phyloP scores from a whole-genome alignment of 768 basidiomycete genomes.

The Naganishia randhawae region DNA sequence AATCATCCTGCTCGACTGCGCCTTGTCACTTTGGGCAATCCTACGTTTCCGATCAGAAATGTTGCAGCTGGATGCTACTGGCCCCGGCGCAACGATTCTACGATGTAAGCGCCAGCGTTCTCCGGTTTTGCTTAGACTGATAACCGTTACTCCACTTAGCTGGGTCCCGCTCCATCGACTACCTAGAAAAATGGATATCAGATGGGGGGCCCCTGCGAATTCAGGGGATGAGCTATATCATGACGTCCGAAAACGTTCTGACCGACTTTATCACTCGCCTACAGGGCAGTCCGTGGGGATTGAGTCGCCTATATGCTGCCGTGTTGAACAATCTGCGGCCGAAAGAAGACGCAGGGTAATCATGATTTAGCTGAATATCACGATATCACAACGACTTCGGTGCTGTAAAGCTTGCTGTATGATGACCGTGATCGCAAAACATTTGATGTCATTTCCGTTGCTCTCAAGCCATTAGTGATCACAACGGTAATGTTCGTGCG shows the following conservation, averaged over 20 bases:
- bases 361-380: too few species aligned
- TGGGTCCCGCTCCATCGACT: slow-evolving; percentile 38
- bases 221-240: slow-evolving; percentile 38
- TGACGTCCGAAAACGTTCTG: slow-evolving; percentile 32
- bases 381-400: too few species aligned
- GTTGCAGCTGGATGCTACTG: not conserved
- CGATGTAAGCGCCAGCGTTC: slow-evolving; percentile 34
- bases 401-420: not conserved
- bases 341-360: slow-evolving; percentile 44
- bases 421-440: too few species aligned
- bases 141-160: not conserved
- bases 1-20: slow-evolving; percentile 42
- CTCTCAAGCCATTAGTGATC: too few species aligned
- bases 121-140: not conserved
- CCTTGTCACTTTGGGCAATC: slow-evolving; percentile 40
- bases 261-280: slow-evolving; percentile 37
- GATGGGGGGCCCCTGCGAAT: slow-evolving; percentile 41
- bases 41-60: slow-evolving; percentile 35
- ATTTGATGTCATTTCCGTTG: too few species aligned
- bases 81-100: slow-evolving; percentile 26
- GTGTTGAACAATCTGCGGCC: slow-evolving; percentile 15
- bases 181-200: slow-evolving; percentile 37
- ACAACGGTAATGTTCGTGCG: too few species aligned
- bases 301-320: slow-evolving; percentile 5
- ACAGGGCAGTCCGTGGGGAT: slow-evolving; percentile 38